These are phyloP conservation scores for Podaxis mareebaensis DNA, from an alignment of 768 basidiomycete species.

Conservation along the genomic window DNA sequence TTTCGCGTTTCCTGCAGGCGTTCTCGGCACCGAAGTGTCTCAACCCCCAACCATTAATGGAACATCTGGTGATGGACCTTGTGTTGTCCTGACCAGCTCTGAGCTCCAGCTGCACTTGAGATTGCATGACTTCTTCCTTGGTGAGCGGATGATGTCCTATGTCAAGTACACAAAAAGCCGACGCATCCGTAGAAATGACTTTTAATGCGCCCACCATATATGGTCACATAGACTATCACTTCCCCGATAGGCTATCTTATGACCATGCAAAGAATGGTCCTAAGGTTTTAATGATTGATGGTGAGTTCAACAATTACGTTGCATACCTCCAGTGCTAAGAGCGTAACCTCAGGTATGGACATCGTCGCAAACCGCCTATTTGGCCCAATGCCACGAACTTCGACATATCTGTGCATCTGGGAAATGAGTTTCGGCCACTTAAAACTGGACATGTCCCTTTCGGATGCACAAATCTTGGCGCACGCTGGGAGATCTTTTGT, in stretches of 20 bases:
- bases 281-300: conserved; percentile 52
- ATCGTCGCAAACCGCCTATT: conserved; percentile 86
- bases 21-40: conserved; percentile 58
- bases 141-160: conserved; percentile 34
- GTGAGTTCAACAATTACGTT: conserved; percentile 24
- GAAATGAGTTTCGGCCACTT: conserved; percentile 74
- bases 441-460: conserved; percentile 55
- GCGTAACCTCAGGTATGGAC: conserved; percentile 59
- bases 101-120: conserved; percentile 76
- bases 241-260: conserved; percentile 29
- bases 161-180: too few species aligned
- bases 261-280: conserved; percentile 4
- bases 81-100: conserved; percentile 58
- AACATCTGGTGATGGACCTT: conserved; percentile 44
- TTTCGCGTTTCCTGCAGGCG: conserved; percentile 64
- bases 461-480: conserved; percentile 49
- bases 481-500: conserved; percentile 60
- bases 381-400: conserved; percentile 81
- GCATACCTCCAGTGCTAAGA: background rate
- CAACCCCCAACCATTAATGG: conserved; percentile 18
- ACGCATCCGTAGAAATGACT: conserved; percentile 60
- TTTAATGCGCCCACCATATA: conserved; percentile 67
- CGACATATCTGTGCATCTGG: conserved; percentile 94
- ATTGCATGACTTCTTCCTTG: conserved; percentile 88
- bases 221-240: conserved; percentile 49